These are phyloP conservation scores for Aspergillus aculeatinus DNA, from an alignment of 2,329 filamentous ascomycete species.

Conservation along the genomic window DNA sequence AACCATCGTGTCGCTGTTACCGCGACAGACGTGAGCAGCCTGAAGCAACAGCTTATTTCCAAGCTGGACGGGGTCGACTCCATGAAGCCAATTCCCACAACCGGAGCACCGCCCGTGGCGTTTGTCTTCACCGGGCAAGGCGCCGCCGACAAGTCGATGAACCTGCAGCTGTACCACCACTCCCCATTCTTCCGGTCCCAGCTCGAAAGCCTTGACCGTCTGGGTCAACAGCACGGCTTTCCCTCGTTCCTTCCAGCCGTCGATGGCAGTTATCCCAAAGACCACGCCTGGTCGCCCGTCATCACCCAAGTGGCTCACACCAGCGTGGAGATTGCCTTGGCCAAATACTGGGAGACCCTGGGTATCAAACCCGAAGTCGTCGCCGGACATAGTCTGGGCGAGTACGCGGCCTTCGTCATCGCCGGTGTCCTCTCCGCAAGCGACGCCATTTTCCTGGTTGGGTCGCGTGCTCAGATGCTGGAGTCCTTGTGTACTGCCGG, in stretches of 20 bases:
- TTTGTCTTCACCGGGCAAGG: slow-evolving; percentile 17
- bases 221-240: slow-evolving; percentile 24
- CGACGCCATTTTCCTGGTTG: slow-evolving; percentile 61
- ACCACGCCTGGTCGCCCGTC: slow-evolving; percentile 32
- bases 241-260: slow-evolving; percentile 25
- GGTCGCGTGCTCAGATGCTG: slow-evolving; percentile 67
- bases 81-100: slow-evolving; percentile 48
- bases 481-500: slow-evolving; percentile 63
- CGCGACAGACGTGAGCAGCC: background rate
- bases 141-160: slow-evolving; percentile 36
- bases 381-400: slow-evolving; percentile 49
- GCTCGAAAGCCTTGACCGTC: slow-evolving; percentile 27
- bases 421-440: slow-evolving; percentile 34
- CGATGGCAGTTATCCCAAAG: slow-evolving; percentile 15
- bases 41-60: slow-evolving; percentile 3
- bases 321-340: slow-evolving; percentile 43
- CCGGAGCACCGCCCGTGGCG: slow-evolving; percentile 36
- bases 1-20: slow-evolving; percentile 9
- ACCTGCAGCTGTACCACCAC: slow-evolving; percentile 30
- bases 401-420: slow-evolving; percentile 37
- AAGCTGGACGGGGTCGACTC: slow-evolving; percentile 40
- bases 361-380: slow-evolving; percentile 49
- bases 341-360: slow-evolving; percentile 29
- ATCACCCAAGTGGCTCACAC: slow-evolving; percentile 39
- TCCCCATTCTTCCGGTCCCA: slow-evolving; percentile 22